Base-by-base conservation (phyloP, 306 rosid species). In the Quercus variabilis region DNA sequence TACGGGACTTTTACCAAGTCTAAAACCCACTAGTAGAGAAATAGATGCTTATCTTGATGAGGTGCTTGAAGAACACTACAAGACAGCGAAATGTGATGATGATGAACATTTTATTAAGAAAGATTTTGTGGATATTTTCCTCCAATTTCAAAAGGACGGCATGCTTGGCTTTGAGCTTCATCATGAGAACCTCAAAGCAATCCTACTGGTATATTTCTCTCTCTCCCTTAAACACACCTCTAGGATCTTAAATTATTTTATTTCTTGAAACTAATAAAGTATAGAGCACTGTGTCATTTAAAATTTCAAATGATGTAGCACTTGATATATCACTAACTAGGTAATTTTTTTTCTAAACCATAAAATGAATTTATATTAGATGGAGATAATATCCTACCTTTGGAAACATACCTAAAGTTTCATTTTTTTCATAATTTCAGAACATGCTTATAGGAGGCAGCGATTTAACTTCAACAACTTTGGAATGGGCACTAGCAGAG, bases 401-500 rank as follows among this genome's bases (percentile, higher is more conserved):
- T 74, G 79, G 76, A 74, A 79, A 55, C 70, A 52, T 49, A 49
- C 1, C 54, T 49, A 49, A 49, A 49, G 14, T 13, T 49, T 12
- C 15, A 2, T 55, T 55, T 12, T 12, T 15, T 21, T 5, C 15
- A 13, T 49, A 21, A 64, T 67, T 25, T 64, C 46, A 85, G 82
- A 80, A 86, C 72, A 65, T 82, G 84, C 55, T 83, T 30, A 35
- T 19, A 74, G 54, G 54, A 49, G 15, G 15, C 4, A 4, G 4
- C 15, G 17, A 83, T 11, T 58, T 87, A 2, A 28, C 77, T 1
- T 59, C 79, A 5, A 54, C 85, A 13, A 4, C 73, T 5, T 18
- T 67, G 43, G 79, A 77, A 18, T 78, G 87, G 89, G 17, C 65
- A n/a, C 77, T 86, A 81, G 59, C 85, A 30, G 87, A 86, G 79